Evolutionary conservation across 495 filamentous ascomycete genomes (phyloP).

Genomic region (Alectoria sarmentosa): DNA sequence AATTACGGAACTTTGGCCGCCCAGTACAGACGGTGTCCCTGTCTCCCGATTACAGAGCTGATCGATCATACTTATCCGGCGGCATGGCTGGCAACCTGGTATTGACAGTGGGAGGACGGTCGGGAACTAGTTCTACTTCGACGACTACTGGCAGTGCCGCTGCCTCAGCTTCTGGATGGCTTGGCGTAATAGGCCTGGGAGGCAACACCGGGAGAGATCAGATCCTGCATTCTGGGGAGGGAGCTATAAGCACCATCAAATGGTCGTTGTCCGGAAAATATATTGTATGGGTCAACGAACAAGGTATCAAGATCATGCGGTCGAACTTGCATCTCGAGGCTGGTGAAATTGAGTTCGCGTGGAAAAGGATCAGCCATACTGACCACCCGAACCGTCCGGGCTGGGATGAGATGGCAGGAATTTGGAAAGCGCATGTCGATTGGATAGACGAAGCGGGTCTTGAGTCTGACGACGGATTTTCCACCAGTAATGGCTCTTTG

Average conservation of each 20-base stretch:
- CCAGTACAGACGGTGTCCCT: constrained; percentile 85
- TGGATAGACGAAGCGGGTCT: constrained; percentile 83
- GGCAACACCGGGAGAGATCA: constrained; percentile 75
- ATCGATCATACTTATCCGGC: constrained; percentile 81
- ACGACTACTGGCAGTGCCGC: constrained; percentile 73
- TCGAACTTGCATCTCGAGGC: constrained; percentile 75
- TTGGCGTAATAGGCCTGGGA: constrained; percentile 75
- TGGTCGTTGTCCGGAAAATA: constrained; percentile 90
- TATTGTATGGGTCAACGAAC: constrained; percentile 90
- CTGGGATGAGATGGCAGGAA: constrained; percentile 91
- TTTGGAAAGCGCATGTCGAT: constrained; percentile 86
- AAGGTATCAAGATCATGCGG: constrained; percentile 96
- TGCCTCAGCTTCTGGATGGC: constrained; percentile 83
- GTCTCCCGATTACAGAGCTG: constrained; percentile 86
- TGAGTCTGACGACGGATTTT: constrained; percentile 51
- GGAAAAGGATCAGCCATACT: constrained; percentile 93
- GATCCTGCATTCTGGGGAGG: constrained; percentile 86
- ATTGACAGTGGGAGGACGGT: constrained; percentile 73
- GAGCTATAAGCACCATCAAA: constrained; percentile 79
- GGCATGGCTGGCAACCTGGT: constrained; percentile 85
- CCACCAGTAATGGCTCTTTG: constrained; percentile 29
- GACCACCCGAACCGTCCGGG: constrained; percentile 69
- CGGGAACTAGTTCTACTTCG: constrained; percentile 69
- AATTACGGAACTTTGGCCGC: constrained; percentile 84
- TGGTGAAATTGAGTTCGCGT: constrained; percentile 70